Evolutionary conservation across 352 stramenopile species (phyloP).

Genomic region (Phytophthora palmivora): DNA sequence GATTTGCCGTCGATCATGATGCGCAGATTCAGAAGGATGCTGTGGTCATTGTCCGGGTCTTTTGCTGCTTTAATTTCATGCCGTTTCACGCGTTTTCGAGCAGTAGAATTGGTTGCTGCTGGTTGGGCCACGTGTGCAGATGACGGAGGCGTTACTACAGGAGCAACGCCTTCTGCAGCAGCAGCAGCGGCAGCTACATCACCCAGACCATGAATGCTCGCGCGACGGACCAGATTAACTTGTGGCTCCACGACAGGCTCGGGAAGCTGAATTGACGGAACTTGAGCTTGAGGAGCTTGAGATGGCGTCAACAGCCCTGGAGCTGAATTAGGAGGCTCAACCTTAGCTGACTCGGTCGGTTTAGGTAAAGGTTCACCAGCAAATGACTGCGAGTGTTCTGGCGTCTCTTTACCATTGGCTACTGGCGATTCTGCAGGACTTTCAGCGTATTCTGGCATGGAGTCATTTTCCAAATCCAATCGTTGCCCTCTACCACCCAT

Average conservation of each 20-base stretch:
- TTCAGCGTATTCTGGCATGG: slow-evolving; percentile 44
- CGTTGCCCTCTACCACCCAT: slow-evolving; percentile 92
- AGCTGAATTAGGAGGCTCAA: slow-evolving; percentile 35
- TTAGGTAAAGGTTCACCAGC: slow-evolving; percentile 21
- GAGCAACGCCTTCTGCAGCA: slow-evolving; percentile 11
- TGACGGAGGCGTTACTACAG: slow-evolving; percentile 15
- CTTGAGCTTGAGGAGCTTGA: slow-evolving; percentile 25
- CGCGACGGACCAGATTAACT: slow-evolving; percentile 30
- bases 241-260: slow-evolving; percentile 39
- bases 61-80: slow-evolving; percentile 87
- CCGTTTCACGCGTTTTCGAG: slow-evolving; percentile 70
- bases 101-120: slow-evolving; percentile 7
- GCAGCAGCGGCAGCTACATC: slow-evolving; percentile 20
- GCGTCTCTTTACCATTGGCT: slow-evolving; percentile 28
- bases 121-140: slow-evolving; percentile 8
- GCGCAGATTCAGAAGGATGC: slow-evolving; percentile 90
- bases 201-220: slow-evolving; percentile 40
- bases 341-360: slow-evolving; percentile 5
- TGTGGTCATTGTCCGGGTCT: slow-evolving; percentile 83
- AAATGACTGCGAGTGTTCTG: slow-evolving; percentile 39
- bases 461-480: slow-evolving; percentile 79
- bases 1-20: slow-evolving; percentile 92
- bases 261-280: slow-evolving; percentile 41
- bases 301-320: slow-evolving; percentile 44
- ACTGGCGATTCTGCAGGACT: slow-evolving; percentile 28